Evolutionary conservation across 2,329 filamentous ascomycete genomes (phyloP).

Genomic region (Epichloe sibirici): DNA sequence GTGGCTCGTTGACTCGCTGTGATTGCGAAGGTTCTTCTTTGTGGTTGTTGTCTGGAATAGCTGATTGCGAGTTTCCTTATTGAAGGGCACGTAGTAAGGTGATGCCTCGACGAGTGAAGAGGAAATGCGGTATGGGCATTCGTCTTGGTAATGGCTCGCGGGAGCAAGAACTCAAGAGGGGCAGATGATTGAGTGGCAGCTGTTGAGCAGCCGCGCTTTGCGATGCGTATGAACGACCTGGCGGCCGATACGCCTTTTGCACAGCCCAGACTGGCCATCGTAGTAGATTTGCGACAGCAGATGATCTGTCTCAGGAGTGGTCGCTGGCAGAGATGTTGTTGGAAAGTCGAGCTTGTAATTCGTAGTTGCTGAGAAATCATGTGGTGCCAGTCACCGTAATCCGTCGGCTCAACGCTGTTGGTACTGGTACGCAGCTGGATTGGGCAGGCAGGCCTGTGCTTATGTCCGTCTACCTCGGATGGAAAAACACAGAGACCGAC

Average conservation of each 20-base stretch:
- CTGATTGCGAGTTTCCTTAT: background rate
- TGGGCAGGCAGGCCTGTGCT: too few relatives aligned
- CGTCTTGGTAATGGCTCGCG: conserved; percentile 12
- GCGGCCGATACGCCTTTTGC: conserved; percentile 26
- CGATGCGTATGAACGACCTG: conserved; percentile 29
- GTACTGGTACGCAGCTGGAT: too few relatives aligned
- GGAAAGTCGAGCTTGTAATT: background rate
- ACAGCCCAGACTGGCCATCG: conserved; percentile 24
- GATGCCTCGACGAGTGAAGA: background rate
- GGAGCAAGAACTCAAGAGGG: conserved; percentile 29
- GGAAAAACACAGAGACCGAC: conserved; percentile 2
- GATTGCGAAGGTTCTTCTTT: conserved; percentile 23
- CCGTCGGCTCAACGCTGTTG: too few relatives aligned
- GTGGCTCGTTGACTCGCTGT: conserved; percentile 29
- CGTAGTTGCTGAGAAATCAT: conserved; percentile 8
- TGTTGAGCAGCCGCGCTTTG: conserved; percentile 21
- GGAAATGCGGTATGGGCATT: background rate
- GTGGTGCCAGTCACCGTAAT: background rate
- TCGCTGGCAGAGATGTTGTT: background rate
- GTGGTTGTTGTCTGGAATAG: background rate
- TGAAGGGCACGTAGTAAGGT: background rate
- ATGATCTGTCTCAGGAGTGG: background rate
- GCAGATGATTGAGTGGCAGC: conserved; percentile 12
- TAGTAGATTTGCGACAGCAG: background rate
- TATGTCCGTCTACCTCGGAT: too few relatives aligned